Base-by-base conservation (phyloP, 2,329 filamentous ascomycete species). In the Exophiala sideris region DNA sequence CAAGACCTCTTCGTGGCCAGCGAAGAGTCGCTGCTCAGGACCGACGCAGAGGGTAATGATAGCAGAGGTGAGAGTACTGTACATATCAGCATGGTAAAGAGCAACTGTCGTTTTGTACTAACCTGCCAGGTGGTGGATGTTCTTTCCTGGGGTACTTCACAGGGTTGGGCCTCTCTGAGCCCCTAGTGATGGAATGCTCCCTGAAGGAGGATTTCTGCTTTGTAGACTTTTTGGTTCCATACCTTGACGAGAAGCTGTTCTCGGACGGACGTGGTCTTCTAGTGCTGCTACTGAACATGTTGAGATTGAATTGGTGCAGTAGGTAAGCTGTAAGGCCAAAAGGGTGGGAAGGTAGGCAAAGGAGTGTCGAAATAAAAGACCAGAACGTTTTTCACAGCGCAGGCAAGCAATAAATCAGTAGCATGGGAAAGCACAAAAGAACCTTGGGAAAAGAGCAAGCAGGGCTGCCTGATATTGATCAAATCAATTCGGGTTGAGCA, bases 1-100 rank as follows among this genome's bases (percentile, higher is more conserved):
- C 56, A 96, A 84, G 57, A 95, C 82, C 62, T 94, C 87, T 76
- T 95, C 89, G 70, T 96, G 91, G 5, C 90, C 90, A 35, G 91
- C 91, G 67, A 96, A 96, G 63, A 96, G 86, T 18, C 91, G 84
- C 70, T 91, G 86, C 62, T 91, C 86, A 4, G 80, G 80, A n/a
- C 89, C 89, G 64, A 95, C 83, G 64, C 88, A 82, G 58, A 95
- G 80, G 8, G 89, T 95, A 62, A 95, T 81, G 67, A 94, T 89
- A 41, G 86, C 76, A 2, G 86, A 87, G 21, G 79, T 80, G 54
- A 84, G 67, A 52, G 73, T 80, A 56, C 82, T 86, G 47, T 44
- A 6, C 20, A 10, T 21, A 35, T 57, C 39, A 60, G 42, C 46
- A 47, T n/a, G 33, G 3, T 44, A 9, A 9, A 44, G 21, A 12